Conservation (phyloP, 2,329 filamentous ascomycete species). For the Diaporthe helianthi region DNA sequence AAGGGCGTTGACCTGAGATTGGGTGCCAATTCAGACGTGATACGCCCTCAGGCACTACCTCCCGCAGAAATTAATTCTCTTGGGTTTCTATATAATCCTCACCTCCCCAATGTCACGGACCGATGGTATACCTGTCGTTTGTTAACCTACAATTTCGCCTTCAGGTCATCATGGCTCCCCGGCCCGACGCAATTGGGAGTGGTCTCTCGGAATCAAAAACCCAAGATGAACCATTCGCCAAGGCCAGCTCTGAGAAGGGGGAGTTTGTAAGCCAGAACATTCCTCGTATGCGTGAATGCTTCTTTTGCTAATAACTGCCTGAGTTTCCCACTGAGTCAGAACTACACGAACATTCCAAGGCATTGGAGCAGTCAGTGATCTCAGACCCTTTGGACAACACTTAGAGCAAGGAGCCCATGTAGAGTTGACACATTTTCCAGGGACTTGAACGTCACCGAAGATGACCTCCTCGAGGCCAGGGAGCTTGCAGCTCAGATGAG, state of each 20-base stretch:
- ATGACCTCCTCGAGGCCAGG: constrained; percentile 6
- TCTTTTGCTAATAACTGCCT: background rate
- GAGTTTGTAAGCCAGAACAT: background rate
- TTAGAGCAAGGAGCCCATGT: background rate
- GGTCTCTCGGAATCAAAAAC: background rate
- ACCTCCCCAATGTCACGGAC: too few relatives aligned
- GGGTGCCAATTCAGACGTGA: background rate
- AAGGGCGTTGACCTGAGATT: background rate
- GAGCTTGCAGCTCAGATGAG: constrained; percentile 19
- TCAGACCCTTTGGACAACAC: background rate
- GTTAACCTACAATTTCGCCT: background rate
- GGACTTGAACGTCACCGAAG: constrained; percentile 10
- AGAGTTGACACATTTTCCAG: background rate
- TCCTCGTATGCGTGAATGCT: background rate
- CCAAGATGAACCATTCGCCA: constrained; percentile 1
- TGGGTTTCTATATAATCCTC: background rate
- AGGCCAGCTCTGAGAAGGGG: background rate
- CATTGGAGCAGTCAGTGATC: background rate
- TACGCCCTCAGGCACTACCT: background rate
- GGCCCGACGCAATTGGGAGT: background rate
- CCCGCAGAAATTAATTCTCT: too few relatives aligned
- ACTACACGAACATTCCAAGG: background rate
- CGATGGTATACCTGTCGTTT: too few relatives aligned
- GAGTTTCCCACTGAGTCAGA: constrained; percentile 11
- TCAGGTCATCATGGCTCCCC: background rate